Evolutionary conservation across 139 green algal species (phyloP), one percentile per base, ranked within the genome.

Genomic region (Volvox africanus): DNA sequence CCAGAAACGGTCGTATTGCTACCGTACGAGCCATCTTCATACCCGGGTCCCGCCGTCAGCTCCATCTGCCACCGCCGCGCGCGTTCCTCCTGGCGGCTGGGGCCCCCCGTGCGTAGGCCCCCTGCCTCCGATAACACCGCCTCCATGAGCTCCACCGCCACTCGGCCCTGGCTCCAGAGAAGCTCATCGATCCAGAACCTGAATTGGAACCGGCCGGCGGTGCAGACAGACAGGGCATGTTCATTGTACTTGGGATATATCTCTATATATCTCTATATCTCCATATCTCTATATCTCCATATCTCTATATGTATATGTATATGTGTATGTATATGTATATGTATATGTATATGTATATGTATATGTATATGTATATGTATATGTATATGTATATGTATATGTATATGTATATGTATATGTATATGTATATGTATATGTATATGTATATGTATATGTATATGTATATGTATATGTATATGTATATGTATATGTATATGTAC

Each of bases 171-270:
- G 61, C 89, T 94, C 94, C 94, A 96, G 3, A 96, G 88, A 30
- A 94, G n/a, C 78, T 94, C 92, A n/a, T 94, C 92, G 12, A 93
- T 26, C 92, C 92, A 94, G 92, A 93, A 94, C 33, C 92, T 80
- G 77, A 86, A 76, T 19, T 13, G 65, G 6, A 12, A 24, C 65
- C 5, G 65, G 65, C 12, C 11, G 11, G 44, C 44, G 44, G 44
- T 5, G 44, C 5, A 9, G 44, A 55, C 44, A 55, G 44, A 55
- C 44, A 55, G 44, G 5, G 44, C 44, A 55, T 55, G 44, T 55
- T 55, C 44, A 55, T 55, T 14, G 44, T 14, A 55, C 44, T 55
- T 55, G 44, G 5, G 44, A 9, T n/a, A n/a, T n/a, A n/a, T n/a
- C n/a, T n/a, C n/a, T n/a, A n/a, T n/a, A n/a, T n/a, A n/a, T n/a